Conservation (phyloP, 345 rosid species). For the Salix viminalis region DNA sequence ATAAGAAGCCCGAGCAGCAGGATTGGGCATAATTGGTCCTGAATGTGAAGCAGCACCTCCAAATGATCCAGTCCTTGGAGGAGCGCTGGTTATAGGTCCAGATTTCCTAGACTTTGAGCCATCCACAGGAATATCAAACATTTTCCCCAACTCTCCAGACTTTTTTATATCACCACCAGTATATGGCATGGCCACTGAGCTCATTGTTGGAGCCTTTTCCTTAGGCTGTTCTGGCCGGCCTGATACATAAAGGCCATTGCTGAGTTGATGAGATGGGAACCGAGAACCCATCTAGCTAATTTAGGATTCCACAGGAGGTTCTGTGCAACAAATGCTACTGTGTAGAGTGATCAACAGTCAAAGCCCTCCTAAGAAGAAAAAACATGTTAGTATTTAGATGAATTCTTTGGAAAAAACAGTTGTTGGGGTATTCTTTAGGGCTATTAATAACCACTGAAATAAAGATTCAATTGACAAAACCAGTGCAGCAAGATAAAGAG, state of each 20-base stretch:
- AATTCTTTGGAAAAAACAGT: neutral
- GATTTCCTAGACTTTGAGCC: constrained; percentile 87
- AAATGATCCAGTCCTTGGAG: constrained; percentile 87
- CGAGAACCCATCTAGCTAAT: constrained; percentile 45
- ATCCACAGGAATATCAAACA: constrained; percentile 77
- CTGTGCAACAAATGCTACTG: constrained; percentile 11
- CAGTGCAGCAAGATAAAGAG: neutral
- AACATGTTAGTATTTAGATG: neutral
- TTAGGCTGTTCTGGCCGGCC: constrained; percentile 25
- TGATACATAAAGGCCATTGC: constrained; percentile 21
- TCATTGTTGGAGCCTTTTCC: constrained; percentile 23
- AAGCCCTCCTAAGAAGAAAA: constrained; percentile 25
- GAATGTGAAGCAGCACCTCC: constrained; percentile 79
- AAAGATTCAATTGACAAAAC: neutral
- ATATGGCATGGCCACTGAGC: constrained; percentile 23
- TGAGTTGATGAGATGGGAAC: constrained; percentile 23
- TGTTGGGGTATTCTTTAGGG: neutral
- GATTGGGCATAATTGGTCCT: constrained; percentile 76
- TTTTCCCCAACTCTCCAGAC: constrained; percentile 39
- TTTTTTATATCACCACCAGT: constrained; percentile 26
- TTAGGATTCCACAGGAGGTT: constrained; percentile 11
- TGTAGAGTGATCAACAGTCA: constrained; percentile 19
- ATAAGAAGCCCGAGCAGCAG: constrained; percentile 55
- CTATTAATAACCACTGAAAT: neutral
- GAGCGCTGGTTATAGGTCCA: constrained; percentile 75